Percentiles rank a stretch among this genome's conserved stretches.
These are phyloP conservation scores for Mortierella sp. DNA, from an alignment of 371 early-diverging fungal species.

Conservation along the genomic window DNA sequence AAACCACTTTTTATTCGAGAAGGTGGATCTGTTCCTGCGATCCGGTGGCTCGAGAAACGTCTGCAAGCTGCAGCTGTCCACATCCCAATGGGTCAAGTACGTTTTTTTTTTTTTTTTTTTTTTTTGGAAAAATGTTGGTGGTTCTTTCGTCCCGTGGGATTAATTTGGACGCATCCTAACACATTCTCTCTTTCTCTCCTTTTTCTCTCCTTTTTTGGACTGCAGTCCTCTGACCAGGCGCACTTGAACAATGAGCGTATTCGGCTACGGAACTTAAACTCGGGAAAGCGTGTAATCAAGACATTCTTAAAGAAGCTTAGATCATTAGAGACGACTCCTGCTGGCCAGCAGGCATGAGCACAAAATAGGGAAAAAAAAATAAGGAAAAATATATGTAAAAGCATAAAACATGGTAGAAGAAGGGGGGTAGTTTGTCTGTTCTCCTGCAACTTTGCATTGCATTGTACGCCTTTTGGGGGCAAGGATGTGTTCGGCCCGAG, in stretches of 20 bases:
- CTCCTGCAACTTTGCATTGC: no score
- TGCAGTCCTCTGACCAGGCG: slow-evolving; percentile 81
- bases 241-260: slow-evolving; percentile 85
- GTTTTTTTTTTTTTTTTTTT: neutral
- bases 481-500: no score
- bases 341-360: neutral
- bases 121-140: neutral
- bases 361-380: slow-evolving; percentile 4
- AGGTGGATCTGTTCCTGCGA: slow-evolving; percentile 87
- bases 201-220: neutral
- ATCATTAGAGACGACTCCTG: slow-evolving; percentile 16
- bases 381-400: neutral
- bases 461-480: no score
- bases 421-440: no score
- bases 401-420: no score
- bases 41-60: slow-evolving; percentile 82
- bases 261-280: slow-evolving; percentile 72
- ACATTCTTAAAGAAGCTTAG: slow-evolving; percentile 56
- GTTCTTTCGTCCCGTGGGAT: neutral
- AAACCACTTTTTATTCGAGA: slow-evolving; percentile 77
- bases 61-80: slow-evolving; percentile 79
- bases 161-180: neutral
- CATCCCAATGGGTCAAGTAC: slow-evolving; percentile 84
- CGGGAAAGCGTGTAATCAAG: slow-evolving; percentile 75
- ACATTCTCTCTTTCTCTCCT: neutral